Conservation (phyloP, 2,329 filamentous ascomycete species). For the Aspergillus tanneri region DNA sequence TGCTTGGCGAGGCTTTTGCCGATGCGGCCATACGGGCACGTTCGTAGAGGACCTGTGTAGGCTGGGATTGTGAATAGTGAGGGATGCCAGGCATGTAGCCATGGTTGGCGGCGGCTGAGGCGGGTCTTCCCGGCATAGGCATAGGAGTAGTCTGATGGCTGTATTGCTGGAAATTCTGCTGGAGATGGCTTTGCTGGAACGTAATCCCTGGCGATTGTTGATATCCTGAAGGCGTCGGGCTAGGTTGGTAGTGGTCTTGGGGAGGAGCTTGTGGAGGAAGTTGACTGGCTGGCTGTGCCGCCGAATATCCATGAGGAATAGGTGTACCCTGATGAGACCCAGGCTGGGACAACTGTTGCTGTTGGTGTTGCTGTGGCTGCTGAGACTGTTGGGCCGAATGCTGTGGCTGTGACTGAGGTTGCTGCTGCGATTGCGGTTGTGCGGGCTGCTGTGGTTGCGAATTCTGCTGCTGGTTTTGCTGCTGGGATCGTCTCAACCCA, state of each 20-base stretch:
- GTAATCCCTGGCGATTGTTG: slow-evolving; percentile 35
- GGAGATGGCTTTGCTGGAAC: slow-evolving; percentile 43
- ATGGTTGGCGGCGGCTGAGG: slow-evolving; percentile 39
- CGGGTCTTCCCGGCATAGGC: slow-evolving; percentile 30
- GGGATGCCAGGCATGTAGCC: slow-evolving; percentile 48
- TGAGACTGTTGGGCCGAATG: slow-evolving; percentile 27
- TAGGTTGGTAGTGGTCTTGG: slow-evolving; percentile 36
- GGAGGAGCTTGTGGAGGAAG: slow-evolving; percentile 20
- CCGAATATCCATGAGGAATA: slow-evolving; percentile 36
- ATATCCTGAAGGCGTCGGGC: slow-evolving; percentile 38
- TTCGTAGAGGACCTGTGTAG: slow-evolving; percentile 59
- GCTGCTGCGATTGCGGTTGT: slow-evolving; percentile 13
- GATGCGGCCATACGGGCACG: slow-evolving; percentile 56
- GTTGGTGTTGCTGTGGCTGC: slow-evolving; percentile 23
- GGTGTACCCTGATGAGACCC: slow-evolving; percentile 30
- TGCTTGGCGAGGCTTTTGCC: slow-evolving; percentile 55
- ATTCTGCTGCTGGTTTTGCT: slow-evolving; percentile 35
- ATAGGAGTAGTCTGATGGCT: slow-evolving; percentile 33
- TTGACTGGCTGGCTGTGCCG: slow-evolving; percentile 32
- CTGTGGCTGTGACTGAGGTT: slow-evolving; percentile 27
- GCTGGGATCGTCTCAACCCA: slow-evolving; percentile 37
- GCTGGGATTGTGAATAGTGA: slow-evolving; percentile 49
- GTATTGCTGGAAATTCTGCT: slow-evolving; percentile 44
- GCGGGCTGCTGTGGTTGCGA: slow-evolving; percentile 24
- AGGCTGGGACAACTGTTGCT: slow-evolving; percentile 24